These are phyloP conservation scores for Vanrija humicola DNA, from an alignment of 1,284 basidiomycete genomes.

Conservation along the genomic window DNA sequence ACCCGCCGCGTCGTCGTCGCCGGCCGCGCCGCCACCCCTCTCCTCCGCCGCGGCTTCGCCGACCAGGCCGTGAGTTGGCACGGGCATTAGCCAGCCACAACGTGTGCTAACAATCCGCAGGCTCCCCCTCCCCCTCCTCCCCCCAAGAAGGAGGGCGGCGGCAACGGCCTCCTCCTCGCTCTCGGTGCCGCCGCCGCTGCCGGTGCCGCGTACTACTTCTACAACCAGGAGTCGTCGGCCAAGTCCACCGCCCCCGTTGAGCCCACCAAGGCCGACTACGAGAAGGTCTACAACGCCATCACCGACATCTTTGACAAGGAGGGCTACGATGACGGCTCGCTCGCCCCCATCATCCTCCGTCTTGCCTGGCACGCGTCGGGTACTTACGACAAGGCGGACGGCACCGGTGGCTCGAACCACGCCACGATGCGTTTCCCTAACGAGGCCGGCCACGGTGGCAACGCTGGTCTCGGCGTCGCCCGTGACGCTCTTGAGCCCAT, in stretches of 20 bases:
- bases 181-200: constrained; percentile 34
- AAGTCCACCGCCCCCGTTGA: constrained; percentile 55
- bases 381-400: constrained; percentile 81
- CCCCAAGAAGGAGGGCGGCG: constrained; percentile 28
- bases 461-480: constrained; percentile 75
- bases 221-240: constrained; percentile 35
- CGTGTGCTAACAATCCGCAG: neutral
- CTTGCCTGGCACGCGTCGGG: constrained; percentile 92
- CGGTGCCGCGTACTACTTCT: constrained; percentile 47
- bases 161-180: constrained; percentile 22
- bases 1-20: constrained; percentile 19
- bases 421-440: constrained; percentile 92
- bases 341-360: constrained; percentile 84
- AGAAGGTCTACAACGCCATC: constrained; percentile 87
- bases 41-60: constrained; percentile 32
- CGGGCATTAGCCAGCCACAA: neutral
- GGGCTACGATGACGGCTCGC: constrained; percentile 87
- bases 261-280: constrained; percentile 64
- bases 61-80: constrained; percentile 29
- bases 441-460: constrained; percentile 79
- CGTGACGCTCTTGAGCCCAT: constrained; percentile 80
- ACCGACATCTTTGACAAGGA: constrained; percentile 71
- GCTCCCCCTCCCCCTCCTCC: constrained; percentile 25
- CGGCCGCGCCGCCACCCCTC: constrained; percentile 6
- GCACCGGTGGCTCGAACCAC: constrained; percentile 85